Percentiles rank a stretch among this genome's conserved stretches.
These are phyloP conservation scores for Pulveroboletus sp. DNA, from an alignment of 768 basidiomycete species.

Conservation along the genomic window DNA sequence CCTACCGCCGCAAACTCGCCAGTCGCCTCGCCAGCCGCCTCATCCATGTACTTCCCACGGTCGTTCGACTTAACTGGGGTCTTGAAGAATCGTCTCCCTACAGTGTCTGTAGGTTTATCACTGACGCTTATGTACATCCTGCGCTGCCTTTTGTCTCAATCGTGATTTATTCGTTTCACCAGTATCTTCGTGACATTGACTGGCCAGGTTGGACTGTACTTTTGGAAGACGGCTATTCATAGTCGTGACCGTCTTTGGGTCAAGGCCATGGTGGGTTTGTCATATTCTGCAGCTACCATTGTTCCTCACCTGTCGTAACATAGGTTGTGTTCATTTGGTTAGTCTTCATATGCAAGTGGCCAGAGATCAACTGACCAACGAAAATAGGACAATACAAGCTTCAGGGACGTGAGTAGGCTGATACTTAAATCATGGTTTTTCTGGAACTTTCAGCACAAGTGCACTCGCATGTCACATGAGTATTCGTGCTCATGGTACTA, in stretches of 20 bases:
- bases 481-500: conserved; percentile 1
- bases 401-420: conserved; percentile 9
- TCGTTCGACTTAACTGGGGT: not conserved
- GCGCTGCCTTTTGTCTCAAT: not conserved
- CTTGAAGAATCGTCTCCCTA: not conserved
- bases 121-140: conserved; percentile 10
- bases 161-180: not conserved
- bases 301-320: not conserved
- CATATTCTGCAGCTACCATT: no score
- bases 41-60: conserved; percentile 1
- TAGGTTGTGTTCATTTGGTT: conserved; percentile 23
- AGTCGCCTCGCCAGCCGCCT: no score
- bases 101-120: conserved; percentile 12
- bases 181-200: conserved; percentile 23
- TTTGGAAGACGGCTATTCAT: conserved; percentile 14
- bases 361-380: conserved; percentile 4
- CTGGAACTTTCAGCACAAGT: conserved; percentile 2
- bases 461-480: conserved; percentile 7
- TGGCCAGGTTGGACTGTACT: conserved; percentile 20
- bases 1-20: not conserved
- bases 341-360: not conserved
- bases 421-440: not conserved
- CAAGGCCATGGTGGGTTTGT: conserved; percentile 16
- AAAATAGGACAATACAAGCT: conserved; percentile 19
- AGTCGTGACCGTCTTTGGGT: conserved; percentile 19